Evolutionary conservation across 2,329 filamentous ascomycete genomes (phyloP).

Genomic region (Neofusicoccum kwambonambiense): DNA sequence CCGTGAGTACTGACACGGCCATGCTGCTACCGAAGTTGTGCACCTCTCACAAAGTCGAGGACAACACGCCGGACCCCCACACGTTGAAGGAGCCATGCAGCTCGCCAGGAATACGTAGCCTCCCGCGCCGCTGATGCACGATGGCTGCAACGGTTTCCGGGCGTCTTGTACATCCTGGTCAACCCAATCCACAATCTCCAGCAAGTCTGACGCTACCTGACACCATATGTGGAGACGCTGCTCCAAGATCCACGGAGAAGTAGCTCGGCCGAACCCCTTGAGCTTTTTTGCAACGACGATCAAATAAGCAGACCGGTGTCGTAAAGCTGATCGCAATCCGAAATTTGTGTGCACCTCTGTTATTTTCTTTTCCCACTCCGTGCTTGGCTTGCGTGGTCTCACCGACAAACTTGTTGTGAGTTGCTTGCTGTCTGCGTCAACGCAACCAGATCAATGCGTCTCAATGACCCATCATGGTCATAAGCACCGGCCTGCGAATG

Average conservation of each 20-base stretch:
- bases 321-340: not conserved
- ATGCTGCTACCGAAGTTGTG: no score
- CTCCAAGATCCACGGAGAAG: not conserved
- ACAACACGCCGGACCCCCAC: not conserved
- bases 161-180: not conserved
- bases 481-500: no score
- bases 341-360: not conserved
- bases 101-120: not conserved
- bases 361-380: not conserved
- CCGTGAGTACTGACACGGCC: no score
- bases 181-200: not conserved
- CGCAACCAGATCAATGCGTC: no score
- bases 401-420: no score
- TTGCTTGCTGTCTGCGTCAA: no score
- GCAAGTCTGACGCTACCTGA: not conserved
- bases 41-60: not conserved
- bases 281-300: not conserved
- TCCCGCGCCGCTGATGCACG: not conserved
- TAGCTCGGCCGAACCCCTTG: not conserved
- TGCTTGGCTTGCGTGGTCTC: no score
- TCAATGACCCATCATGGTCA: no score
- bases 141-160: slow-evolving; percentile 3
- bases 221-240: not conserved
- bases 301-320: not conserved
- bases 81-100: not conserved